A percentile compares a stretch with the other conserved stretches of the same genome.
Evolutionary conservation across 108 stramenopile species (phyloP).

Genomic region (Nitzschia sp.): DNA sequence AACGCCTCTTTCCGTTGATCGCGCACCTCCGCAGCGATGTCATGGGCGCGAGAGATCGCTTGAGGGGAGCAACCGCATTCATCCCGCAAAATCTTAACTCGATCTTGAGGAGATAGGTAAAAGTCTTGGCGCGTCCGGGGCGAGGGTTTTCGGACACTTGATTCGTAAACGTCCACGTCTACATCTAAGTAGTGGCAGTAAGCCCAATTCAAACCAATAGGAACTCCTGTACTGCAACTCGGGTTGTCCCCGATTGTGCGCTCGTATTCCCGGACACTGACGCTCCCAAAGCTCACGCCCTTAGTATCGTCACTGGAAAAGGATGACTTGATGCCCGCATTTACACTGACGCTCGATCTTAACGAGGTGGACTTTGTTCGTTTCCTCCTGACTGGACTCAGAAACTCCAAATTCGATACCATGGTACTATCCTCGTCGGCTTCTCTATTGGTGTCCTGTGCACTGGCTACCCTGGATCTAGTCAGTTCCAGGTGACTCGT

Average conservation of each 20-base stretch:
- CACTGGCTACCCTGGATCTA: background rate
- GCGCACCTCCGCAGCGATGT: constrained; percentile 14
- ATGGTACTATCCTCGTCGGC: constrained; percentile 1
- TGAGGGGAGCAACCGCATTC: constrained; percentile 7
- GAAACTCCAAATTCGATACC: background rate
- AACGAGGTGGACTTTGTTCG: background rate
- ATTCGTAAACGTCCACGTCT: constrained; percentile 17
- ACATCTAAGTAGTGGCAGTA: constrained; percentile 4
- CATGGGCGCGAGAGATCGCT: constrained; percentile 8
- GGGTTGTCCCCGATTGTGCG: constrained; percentile 81
- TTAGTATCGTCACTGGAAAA: constrained; percentile 6
- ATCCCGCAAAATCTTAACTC: constrained; percentile 17
- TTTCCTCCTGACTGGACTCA: background rate
- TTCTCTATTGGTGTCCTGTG: background rate
- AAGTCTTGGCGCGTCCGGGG: constrained; percentile 20
- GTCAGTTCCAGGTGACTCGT: background rate
- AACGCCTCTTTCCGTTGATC: constrained; percentile 11
- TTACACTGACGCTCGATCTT: background rate
- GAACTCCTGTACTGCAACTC: constrained; percentile 57
- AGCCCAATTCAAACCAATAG: constrained; percentile 32
- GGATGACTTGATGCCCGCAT: background rate
- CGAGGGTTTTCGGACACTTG: constrained; percentile 10
- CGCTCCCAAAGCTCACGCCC: constrained; percentile 43
- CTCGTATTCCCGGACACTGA: constrained; percentile 78
- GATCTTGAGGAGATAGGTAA: constrained; percentile 17